Evolutionary conservation across 768 basidiomycete species (phyloP).

Genomic region (Calocybe gangraenosa): DNA sequence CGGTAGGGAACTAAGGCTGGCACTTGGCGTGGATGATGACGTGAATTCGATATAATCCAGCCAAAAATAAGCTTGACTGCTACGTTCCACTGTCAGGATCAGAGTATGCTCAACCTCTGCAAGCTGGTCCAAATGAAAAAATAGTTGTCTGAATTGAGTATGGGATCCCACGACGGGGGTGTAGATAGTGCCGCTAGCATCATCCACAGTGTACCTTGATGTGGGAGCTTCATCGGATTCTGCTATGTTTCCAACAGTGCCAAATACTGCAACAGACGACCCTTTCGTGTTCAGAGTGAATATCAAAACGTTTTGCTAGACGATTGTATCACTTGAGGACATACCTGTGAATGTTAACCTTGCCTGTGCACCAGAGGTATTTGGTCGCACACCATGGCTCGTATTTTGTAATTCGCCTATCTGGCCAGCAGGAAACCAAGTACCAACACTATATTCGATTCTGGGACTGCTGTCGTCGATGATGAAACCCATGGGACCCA

Average conservation of each 20-base stretch:
- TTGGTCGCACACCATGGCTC: constrained; percentile 12
- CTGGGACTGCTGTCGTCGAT: constrained; percentile 15
- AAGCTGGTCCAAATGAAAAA: constrained; percentile 14
- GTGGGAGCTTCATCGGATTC: constrained; percentile 1
- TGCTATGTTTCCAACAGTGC: constrained; percentile 8
- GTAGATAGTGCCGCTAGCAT: background rate
- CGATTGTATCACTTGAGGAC: no score
- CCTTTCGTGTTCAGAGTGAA: constrained; percentile 1
- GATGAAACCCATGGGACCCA: background rate
- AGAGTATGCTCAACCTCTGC: constrained; percentile 17
- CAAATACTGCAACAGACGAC: constrained; percentile 12
- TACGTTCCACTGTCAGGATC: constrained; percentile 16
- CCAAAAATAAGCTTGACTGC: constrained; percentile 8
- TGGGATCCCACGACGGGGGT: background rate
- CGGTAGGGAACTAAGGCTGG: no score
- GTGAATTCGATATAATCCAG: constrained; percentile 11
- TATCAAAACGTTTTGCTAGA: no score
- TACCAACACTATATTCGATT: constrained; percentile 6
- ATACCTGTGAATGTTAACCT: constrained; percentile 17
- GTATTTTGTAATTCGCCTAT: constrained; percentile 8
- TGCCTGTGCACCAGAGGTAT: constrained; percentile 4
- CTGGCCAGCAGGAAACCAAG: constrained; percentile 12
- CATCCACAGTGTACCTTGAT: constrained; percentile 13
- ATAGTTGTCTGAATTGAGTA: constrained; percentile 9
- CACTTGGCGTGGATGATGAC: no score